Base-by-base conservation (phyloP, 2,329 filamentous ascomycete species). In the Orbilia quercus region DNA sequence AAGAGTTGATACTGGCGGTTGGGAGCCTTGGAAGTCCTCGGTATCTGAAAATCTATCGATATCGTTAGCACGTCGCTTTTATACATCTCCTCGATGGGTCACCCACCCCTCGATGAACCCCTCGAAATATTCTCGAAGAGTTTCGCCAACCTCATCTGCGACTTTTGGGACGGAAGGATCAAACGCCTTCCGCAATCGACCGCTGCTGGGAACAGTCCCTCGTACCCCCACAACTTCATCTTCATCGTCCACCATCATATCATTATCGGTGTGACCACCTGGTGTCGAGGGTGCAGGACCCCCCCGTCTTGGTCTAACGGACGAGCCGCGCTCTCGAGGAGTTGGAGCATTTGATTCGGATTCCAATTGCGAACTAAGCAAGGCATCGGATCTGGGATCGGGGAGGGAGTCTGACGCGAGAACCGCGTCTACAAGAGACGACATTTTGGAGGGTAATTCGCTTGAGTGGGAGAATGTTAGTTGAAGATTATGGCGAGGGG, bases 71-170 rank as follows among this genome's bases (percentile, higher is more conserved):
- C 16, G 20, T 9, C 1, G 25, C 14, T 28, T 53, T 57, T 25
- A 14, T 16, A 38, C n/a, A 9, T 20, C 1, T 11, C 23, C 16
- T 14, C n/a, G n/a, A 31, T 14, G 12, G n/a, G 12, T 12, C 34
- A 80, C 85, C 79, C 80, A 92, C 90, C 85, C 86, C 79, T 95
- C 90, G 23, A 96, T 86, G 79, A 95, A 96, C 76, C 86, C 85
- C 80, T 93, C 89, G 79, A 96, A 95, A 66, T 89, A 87, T 64
- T 89, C 84, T 79, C 91, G 90, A 23, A 94, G 86, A 60, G 89
- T 86, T 75, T 91, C 84, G 74, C 90, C 91, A 54, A 91, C 89
- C 69, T 85, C 85, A 80, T 96, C 91, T 75, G 92, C 88, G 5
- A 94, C 90, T 67, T 87, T 85, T 4, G 90, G 88, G 31, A 95